Evolutionary conservation across 257 asterid species (phyloP).

Genomic region (Sherardia arvensis): DNA sequence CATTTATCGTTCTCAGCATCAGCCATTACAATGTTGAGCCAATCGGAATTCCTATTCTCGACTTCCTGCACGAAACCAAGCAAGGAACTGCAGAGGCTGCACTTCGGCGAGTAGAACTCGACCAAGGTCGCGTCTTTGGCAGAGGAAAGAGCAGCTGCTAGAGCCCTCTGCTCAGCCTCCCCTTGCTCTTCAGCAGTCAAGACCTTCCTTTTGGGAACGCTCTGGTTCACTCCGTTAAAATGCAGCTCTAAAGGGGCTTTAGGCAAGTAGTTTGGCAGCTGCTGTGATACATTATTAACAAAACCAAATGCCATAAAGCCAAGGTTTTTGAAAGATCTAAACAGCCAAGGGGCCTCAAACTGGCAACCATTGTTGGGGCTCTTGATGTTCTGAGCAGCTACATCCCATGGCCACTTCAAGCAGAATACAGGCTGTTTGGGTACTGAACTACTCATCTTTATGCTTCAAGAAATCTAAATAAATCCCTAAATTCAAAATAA

Average conservation of each 20-base stretch:
- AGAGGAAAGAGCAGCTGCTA: slow-evolving; percentile 58
- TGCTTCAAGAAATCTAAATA: not conserved
- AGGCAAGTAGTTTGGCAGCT: slow-evolving; percentile 14
- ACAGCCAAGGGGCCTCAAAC: slow-evolving; percentile 61
- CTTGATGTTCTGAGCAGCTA: slow-evolving; percentile 15
- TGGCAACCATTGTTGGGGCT: slow-evolving; percentile 34
- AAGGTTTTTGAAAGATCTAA: slow-evolving; percentile 45
- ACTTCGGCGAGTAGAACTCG: slow-evolving; percentile 80
- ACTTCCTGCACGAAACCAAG: slow-evolving; percentile 52
- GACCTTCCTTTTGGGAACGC: slow-evolving; percentile 6
- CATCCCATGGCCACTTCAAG: slow-evolving; percentile 73
- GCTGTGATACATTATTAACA: slow-evolving; percentile 21
- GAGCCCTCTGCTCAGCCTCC: slow-evolving; percentile 72
- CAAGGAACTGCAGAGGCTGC: slow-evolving; percentile 73
- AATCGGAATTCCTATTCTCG: slow-evolving; percentile 51
- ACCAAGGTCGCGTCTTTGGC: slow-evolving; percentile 63
- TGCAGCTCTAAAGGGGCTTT: slow-evolving; percentile 7
- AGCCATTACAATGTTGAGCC: slow-evolving; percentile 74
- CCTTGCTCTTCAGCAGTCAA: slow-evolving; percentile 48
- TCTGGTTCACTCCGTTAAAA: slow-evolving; percentile 6
- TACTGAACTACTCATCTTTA: slow-evolving; percentile 28
- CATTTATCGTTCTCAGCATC: slow-evolving; percentile 70
- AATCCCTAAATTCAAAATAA: slow-evolving; percentile 5
- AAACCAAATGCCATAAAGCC: slow-evolving; percentile 36
- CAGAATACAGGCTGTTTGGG: slow-evolving; percentile 45